Evolutionary conservation across 1,284 basidiomycete genomes (phyloP).

Genomic region (Ceratobasidium sp.): DNA sequence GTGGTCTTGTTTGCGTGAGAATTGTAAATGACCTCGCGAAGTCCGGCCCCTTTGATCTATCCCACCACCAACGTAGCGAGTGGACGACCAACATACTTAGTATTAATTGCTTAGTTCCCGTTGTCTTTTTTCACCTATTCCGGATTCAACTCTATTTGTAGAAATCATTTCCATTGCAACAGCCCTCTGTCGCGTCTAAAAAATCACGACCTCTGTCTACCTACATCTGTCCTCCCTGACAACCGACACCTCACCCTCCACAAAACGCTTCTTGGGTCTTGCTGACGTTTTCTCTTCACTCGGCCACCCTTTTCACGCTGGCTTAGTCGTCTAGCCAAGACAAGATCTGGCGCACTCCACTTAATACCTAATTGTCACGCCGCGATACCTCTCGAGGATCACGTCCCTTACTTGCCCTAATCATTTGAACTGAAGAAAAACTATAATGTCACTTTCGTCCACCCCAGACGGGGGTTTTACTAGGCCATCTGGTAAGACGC

Average conservation of each 20-base stretch:
- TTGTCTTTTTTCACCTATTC: slow-evolving; percentile 44
- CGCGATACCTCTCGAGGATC: slow-evolving; percentile 9
- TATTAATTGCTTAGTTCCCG: slow-evolving; percentile 45
- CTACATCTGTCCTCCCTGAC: slow-evolving; percentile 33
- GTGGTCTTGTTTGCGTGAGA: slow-evolving; percentile 46
- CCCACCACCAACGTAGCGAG: slow-evolving; percentile 45
- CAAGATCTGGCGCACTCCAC: slow-evolving; percentile 25
- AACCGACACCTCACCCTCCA: slow-evolving; percentile 19
- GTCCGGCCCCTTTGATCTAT: slow-evolving; percentile 33
- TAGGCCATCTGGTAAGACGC: slow-evolving; percentile 86
- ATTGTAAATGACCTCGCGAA: slow-evolving; percentile 42
- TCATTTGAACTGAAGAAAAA: slow-evolving; percentile 40
- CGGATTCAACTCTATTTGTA: slow-evolving; percentile 44
- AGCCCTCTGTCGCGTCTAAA: slow-evolving; percentile 37
- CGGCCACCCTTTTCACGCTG: slow-evolving; percentile 24
- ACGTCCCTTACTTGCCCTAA: slow-evolving; percentile 24
- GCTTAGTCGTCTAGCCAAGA: slow-evolving; percentile 9
- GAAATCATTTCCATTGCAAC: slow-evolving; percentile 43
- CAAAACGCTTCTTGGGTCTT: slow-evolving; percentile 32
- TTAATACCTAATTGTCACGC: slow-evolving; percentile 44
- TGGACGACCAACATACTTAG: slow-evolving; percentile 44
- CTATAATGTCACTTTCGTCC: slow-evolving; percentile 45
- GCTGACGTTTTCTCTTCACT: slow-evolving; percentile 3
- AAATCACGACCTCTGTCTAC: slow-evolving; percentile 32
- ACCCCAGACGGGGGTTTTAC: slow-evolving; percentile 69